phyloP scores from a whole-genome alignment of 441 rosid genomes.

The Syzygium malaccense region DNA sequence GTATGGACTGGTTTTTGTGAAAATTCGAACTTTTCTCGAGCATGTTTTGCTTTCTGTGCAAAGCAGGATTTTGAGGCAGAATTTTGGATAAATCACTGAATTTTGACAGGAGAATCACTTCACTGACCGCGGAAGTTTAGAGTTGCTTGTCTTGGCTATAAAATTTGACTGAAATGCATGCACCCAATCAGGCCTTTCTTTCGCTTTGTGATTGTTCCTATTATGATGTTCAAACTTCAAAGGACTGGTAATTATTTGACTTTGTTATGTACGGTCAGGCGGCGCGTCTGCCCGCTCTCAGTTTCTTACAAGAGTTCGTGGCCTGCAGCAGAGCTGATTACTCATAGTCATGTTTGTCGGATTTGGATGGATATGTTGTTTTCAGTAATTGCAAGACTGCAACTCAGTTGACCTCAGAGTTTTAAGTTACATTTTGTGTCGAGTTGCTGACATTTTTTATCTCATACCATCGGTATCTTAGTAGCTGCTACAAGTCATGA shows the following conservation, averaged over 20 bases:
- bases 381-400: background rate
- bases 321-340: background rate
- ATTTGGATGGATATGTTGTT: background rate
- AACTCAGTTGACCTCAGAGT: background rate
- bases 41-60: background rate
- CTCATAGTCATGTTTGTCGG: background rate
- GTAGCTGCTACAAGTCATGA: background rate
- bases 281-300: background rate
- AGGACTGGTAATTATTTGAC: background rate
- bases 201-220: background rate
- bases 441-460: background rate
- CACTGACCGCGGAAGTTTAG: background rate
- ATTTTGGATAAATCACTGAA: background rate
- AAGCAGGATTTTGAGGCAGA: background rate
- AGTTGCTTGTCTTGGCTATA: background rate
- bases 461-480: background rate
- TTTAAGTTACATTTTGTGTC: background rate
- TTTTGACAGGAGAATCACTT: background rate
- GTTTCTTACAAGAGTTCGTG: background rate
- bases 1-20: slow-evolving; percentile 23
- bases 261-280: background rate
- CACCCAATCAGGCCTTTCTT: background rate
- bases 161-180: background rate
- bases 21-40: background rate
- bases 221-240: background rate